Conservation (phyloP, 2,329 filamentous ascomycete species). For the Aspergillus versicolor region DNA sequence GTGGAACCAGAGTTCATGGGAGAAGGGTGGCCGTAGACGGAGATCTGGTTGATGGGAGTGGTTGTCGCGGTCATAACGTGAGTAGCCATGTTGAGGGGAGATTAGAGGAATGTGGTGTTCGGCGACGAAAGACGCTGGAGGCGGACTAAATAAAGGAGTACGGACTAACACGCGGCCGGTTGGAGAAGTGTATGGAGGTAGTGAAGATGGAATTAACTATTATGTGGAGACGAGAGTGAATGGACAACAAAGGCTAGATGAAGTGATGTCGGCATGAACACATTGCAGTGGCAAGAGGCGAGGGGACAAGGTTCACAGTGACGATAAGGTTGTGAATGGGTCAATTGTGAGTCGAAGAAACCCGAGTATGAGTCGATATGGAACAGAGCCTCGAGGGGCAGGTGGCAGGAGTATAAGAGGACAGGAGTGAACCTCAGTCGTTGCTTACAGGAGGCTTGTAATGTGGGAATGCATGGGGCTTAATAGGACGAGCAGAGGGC, state of each 20-base stretch:
- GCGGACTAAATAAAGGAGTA: background rate
- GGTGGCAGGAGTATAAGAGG: background rate
- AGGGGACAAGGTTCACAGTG: constrained; percentile 14
- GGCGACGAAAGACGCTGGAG: background rate
- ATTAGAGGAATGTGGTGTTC: background rate
- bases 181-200: background rate
- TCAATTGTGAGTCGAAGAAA: no score
- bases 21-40: constrained; percentile 41
- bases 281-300: constrained; percentile 20
- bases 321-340: constrained; percentile 2
- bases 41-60: constrained; percentile 32
- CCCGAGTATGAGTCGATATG: background rate
- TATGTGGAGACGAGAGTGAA: background rate
- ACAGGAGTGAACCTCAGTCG: background rate
- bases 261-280: constrained; percentile 9
- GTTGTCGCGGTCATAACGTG: constrained; percentile 32
- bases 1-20: constrained; percentile 49
- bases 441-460: background rate
- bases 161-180: background rate
- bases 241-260: background rate
- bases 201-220: constrained; percentile 9
- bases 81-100: constrained; percentile 28
- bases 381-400: background rate
- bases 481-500: constrained; percentile 6
- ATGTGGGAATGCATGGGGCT: constrained; percentile 4